Percentiles rank a stretch among this genome's conserved stretches.
Conservation (phyloP, 768 basidiomycete species). For the Daedaleopsis nitida region DNA sequence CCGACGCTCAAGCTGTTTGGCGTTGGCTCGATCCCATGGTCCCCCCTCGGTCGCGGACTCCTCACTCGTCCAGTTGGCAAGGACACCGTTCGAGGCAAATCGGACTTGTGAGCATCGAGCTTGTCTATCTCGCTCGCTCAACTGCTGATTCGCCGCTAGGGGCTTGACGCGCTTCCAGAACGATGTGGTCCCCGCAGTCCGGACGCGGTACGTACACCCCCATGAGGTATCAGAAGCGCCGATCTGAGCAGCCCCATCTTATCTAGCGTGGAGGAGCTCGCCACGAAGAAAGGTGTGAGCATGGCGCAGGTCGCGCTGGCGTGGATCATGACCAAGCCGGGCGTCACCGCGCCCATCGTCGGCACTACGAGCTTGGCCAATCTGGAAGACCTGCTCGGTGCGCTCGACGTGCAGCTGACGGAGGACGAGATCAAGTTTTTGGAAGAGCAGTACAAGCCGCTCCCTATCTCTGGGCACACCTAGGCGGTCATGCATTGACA, state of each 20-base stretch:
- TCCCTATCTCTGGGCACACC: constrained; percentile 45
- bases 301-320: constrained; percentile 39
- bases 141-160: background rate
- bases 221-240: constrained; percentile 15
- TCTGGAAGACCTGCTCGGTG: constrained; percentile 40
- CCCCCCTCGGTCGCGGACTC: constrained; percentile 37
- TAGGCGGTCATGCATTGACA: constrained; percentile 9
- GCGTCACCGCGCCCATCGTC: constrained; percentile 26
- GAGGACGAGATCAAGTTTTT: constrained; percentile 20
- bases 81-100: constrained; percentile 27
- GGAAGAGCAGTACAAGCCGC: constrained; percentile 53
- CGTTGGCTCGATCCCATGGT: constrained; percentile 42
- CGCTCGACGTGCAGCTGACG: constrained; percentile 48
- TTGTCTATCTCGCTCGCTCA: background rate
- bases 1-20: constrained; percentile 41
- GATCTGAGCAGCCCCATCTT: background rate
- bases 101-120: constrained; percentile 20
- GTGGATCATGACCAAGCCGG: constrained; percentile 34
- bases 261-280: constrained; percentile 39
- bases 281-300: constrained; percentile 38
- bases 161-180: too few relatives aligned
- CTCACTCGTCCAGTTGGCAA: constrained; percentile 30
- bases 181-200: background rate
- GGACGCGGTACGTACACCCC: too few relatives aligned
- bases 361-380: constrained; percentile 39